Evolutionary conservation across 345 rosid genomes (phyloP).

Genomic region (Bruguiera parviflora): DNA sequence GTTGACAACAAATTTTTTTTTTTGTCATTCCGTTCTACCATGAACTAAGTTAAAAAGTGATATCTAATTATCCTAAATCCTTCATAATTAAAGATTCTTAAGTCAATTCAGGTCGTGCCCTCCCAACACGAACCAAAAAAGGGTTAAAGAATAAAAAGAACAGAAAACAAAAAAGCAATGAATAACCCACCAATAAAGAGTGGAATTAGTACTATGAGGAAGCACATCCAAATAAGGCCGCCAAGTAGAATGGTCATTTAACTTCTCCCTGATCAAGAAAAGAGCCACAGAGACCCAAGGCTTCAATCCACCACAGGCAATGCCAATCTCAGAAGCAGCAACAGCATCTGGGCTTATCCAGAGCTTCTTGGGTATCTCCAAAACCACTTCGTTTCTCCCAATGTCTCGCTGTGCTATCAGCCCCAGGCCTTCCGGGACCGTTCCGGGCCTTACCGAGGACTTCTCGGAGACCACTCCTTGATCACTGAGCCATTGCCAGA

Average conservation of each 20-base stretch:
- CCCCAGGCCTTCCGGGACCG: conserved; percentile 70
- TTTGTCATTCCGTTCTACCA: too few species aligned
- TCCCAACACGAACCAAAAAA: too few species aligned
- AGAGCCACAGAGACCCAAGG: conserved; percentile 89
- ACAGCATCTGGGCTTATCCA: conserved; percentile 88
- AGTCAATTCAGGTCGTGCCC: not conserved
- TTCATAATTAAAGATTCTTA: not conserved
- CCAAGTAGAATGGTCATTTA: conserved; percentile 56
- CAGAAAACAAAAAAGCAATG: not conserved
- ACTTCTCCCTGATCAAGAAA: conserved; percentile 75
- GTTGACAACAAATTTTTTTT: too few species aligned
- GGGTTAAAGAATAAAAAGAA: not conserved
- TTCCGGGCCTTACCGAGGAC: conserved; percentile 52
- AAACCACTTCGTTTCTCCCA: conserved; percentile 69
- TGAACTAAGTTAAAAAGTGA: too few species aligned
- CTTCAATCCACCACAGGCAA: conserved; percentile 64
- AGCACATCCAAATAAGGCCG: conserved; percentile 74
- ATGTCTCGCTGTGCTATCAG: conserved; percentile 73
- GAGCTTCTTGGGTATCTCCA: conserved; percentile 74
- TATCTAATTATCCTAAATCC: too few species aligned
- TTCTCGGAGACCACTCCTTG: conserved; percentile 59
- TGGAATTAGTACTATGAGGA: conserved; percentile 70
- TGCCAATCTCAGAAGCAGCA: conserved; percentile 72
- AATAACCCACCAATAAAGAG: conserved; percentile 76
- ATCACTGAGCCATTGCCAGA: conserved; percentile 81